Evolutionary conservation across 805 yeast genomes (phyloP).

Genomic region (Wickerhamomyces chaumierensis): DNA sequence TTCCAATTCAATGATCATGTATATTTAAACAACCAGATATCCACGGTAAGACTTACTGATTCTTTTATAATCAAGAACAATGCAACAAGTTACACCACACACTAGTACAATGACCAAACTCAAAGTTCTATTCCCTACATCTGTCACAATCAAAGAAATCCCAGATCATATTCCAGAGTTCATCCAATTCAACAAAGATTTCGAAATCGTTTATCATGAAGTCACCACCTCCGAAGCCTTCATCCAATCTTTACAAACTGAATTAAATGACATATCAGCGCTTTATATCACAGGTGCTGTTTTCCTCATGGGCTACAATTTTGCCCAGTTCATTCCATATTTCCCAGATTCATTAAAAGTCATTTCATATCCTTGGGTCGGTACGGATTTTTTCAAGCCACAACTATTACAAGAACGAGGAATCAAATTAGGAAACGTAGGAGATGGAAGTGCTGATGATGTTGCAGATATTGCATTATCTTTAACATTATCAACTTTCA

Average conservation of each 20-base stretch:
- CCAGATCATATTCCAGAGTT: constrained; percentile 37
- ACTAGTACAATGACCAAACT: constrained; percentile 9
- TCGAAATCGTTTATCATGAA: constrained; percentile 27
- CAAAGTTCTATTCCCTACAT: constrained; percentile 23
- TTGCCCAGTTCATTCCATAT: constrained; percentile 29
- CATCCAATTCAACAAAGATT: constrained; percentile 28
- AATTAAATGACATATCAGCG: constrained; percentile 33
- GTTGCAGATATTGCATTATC: constrained; percentile 65
- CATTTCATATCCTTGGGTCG: constrained; percentile 49
- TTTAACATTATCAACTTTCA: constrained; percentile 46
- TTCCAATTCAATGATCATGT: no score
- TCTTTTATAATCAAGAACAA: no score
- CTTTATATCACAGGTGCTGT: constrained; percentile 47
- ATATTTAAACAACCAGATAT: no score
- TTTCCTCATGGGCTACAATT: constrained; percentile 30
- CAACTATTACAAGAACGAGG: constrained; percentile 30
- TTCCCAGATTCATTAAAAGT: constrained; percentile 38
- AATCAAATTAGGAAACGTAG: constrained; percentile 50
- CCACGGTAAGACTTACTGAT: no score
- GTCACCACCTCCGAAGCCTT: constrained; percentile 30
- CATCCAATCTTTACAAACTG: constrained; percentile 26
- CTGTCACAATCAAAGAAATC: constrained; percentile 28
- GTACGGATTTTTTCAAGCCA: constrained; percentile 43
- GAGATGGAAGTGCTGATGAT: constrained; percentile 47
- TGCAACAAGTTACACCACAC: not conserved